phyloP scores from a whole-genome alignment of 805 yeast genomes.

The Citeromyces matritensis region DNA sequence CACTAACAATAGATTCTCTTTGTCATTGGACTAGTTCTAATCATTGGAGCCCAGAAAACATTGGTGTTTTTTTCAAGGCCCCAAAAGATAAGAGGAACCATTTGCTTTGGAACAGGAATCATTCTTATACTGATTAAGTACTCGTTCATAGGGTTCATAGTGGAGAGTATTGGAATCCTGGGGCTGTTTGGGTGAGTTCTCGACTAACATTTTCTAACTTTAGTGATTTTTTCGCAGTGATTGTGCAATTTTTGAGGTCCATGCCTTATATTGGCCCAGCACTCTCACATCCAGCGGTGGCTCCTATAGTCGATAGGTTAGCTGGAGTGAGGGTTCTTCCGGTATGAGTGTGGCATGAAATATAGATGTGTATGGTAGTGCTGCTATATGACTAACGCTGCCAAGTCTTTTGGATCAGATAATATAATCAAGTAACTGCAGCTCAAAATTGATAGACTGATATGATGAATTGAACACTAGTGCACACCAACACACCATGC shows the following conservation, averaged over 20 bases:
- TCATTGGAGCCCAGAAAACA: conserved; percentile 82
- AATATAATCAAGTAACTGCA: too few species aligned
- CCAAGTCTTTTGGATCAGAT: too few species aligned
- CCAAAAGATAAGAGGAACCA: conserved; percentile 70
- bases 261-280: conserved; percentile 78
- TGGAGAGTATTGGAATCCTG: conserved; percentile 82
- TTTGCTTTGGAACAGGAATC: conserved; percentile 69
- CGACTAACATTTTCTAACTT: conserved; percentile 10
- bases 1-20: conserved; percentile 29
- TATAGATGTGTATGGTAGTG: too few species aligned
- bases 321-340: conserved; percentile 62
- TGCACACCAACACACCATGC: not conserved
- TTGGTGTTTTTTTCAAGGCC: conserved; percentile 76
- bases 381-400: too few species aligned
- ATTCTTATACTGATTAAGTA: conserved; percentile 57
- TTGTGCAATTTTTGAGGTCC: conserved; percentile 74
- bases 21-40: conserved; percentile 66
- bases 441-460: not conserved
- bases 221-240: conserved; percentile 73
- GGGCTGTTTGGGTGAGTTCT: conserved; percentile 47
- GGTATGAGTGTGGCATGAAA: conserved; percentile 20
- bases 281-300: conserved; percentile 65
- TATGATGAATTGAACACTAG: not conserved
- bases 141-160: conserved; percentile 71
- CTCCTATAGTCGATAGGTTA: conserved; percentile 54